A percentile compares a stretch with the other conserved stretches of the same genome.
phyloP scores from a whole-genome alignment of 192 early-diverging fungal species.

The Rhizoclosmatium sp. region DNA sequence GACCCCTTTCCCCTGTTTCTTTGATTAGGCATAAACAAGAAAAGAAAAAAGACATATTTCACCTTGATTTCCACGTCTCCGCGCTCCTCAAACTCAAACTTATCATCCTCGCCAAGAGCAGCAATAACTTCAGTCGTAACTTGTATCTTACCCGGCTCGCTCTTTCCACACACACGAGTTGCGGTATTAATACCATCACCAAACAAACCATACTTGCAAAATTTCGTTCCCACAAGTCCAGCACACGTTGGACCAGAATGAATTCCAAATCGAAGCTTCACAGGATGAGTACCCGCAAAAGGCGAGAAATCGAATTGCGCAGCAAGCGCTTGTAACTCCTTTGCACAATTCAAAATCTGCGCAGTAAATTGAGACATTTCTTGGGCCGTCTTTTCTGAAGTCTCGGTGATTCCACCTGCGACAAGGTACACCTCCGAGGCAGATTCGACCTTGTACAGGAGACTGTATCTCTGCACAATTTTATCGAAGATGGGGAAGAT shows the following conservation, averaged over 20 bases:
- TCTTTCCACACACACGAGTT: conserved; percentile 42
- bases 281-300: conserved; percentile 18
- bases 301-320: background rate
- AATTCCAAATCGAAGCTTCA: conserved; percentile 45
- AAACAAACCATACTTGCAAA: conserved; percentile 48
- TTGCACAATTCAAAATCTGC: conserved; percentile 7
- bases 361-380: conserved; percentile 15
- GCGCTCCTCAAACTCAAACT: conserved; percentile 41
- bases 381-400: background rate
- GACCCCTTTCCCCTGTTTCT: conserved; percentile 42
- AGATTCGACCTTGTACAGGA: conserved; percentile 30
- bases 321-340: background rate
- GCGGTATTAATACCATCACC: conserved; percentile 49
- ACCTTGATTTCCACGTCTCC: conserved; percentile 43
- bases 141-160: conserved; percentile 41
- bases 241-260: conserved; percentile 44
- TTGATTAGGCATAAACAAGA: background rate
- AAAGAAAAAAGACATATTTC: background rate
- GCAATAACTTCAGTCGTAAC: conserved; percentile 28
- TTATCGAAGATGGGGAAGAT: conserved; percentile 23
- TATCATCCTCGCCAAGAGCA: conserved; percentile 18
- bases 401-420: conserved; percentile 26
- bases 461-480: background rate
- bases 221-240: conserved; percentile 50
- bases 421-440: conserved; percentile 30